A percentile compares a stretch with the other conserved stretches of the same genome.
These are phyloP conservation scores for Candida germanica DNA, from an alignment of 805 yeast genomes.

Conservation along the genomic window DNA sequence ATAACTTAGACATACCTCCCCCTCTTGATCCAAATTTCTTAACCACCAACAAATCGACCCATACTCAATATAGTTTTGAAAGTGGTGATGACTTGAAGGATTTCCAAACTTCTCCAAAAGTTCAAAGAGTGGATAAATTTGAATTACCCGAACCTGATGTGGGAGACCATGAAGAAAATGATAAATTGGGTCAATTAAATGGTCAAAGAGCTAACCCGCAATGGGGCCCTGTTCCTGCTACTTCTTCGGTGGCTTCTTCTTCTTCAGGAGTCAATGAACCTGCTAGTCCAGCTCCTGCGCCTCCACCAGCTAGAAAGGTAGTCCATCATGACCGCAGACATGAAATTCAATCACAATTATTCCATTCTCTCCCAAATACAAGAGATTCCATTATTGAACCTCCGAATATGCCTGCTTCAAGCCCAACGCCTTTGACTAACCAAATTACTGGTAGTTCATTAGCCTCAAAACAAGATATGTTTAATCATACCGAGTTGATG, in stretches of 20 bases:
- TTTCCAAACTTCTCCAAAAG: slow-evolving; percentile 27
- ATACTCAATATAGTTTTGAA: slow-evolving; percentile 36
- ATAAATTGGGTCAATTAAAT: slow-evolving; percentile 16
- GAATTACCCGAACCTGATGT: slow-evolving; percentile 16
- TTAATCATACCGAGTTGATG: slow-evolving; percentile 14
- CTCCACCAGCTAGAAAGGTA: slow-evolving; percentile 57
- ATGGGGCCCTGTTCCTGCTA: slow-evolving; percentile 6
- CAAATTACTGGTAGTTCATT: slow-evolving; percentile 42
- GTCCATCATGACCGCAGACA: slow-evolving; percentile 30
- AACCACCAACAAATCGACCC: slow-evolving; percentile 13
- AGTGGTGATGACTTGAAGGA: slow-evolving; percentile 37
- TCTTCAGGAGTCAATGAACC: neutral
- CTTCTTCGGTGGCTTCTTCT: slow-evolving; percentile 2
- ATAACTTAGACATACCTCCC: slow-evolving; percentile 24
- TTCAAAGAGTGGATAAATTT: slow-evolving; percentile 12
- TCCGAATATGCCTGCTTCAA: slow-evolving; percentile 15
- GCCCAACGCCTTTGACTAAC: slow-evolving; percentile 13
- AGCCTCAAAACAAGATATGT: slow-evolving; percentile 19
- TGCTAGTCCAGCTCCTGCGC: slow-evolving; percentile 40
- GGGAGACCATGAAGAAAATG: slow-evolving; percentile 8
- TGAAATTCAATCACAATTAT: slow-evolving; percentile 39
- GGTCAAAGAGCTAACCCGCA: slow-evolving; percentile 4
- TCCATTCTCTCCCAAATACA: slow-evolving; percentile 43
- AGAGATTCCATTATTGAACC: slow-evolving; percentile 27
- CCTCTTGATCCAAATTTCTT: slow-evolving; percentile 2